Percentiles rank a stretch among this genome's conserved stretches.
Conservation (phyloP, 192 early-diverging fungal species). For the Coemansia sp. region DNA sequence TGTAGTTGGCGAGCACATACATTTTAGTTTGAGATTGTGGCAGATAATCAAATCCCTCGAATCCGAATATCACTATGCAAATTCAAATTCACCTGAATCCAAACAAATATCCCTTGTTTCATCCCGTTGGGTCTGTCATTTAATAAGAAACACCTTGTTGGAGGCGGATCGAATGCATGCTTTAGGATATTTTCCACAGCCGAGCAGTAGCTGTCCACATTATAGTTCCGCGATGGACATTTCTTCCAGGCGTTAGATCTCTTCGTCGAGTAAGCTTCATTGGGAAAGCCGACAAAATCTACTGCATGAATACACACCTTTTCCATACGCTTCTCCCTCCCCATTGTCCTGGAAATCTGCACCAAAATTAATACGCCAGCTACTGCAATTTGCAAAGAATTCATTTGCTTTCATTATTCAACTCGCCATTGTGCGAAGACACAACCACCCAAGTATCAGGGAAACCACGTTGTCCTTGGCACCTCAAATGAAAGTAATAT, state of each 20-base stretch:
- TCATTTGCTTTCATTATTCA: neutral
- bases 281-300: neutral
- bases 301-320: neutral
- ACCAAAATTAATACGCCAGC: neutral
- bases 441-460: no score
- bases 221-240: neutral
- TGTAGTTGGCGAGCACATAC: neutral
- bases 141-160: neutral
- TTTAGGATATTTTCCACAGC: neutral
- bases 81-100: neutral
- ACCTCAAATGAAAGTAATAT: no score
- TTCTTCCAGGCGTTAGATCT: neutral
- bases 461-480: no score
- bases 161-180: neutral
- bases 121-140: neutral
- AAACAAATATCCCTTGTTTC: neutral
- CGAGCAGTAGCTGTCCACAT: neutral
- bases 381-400: neutral
- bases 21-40: neutral
- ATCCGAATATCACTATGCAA: neutral
- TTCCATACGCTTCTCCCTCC: neutral
- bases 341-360: neutral
- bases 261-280: neutral
- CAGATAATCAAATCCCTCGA: slow-evolving; percentile 1
- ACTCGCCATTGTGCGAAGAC: neutral